Evolutionary conservation across 176 grass and related monocot species (phyloP).

Genomic region (Carex scoparia): DNA sequence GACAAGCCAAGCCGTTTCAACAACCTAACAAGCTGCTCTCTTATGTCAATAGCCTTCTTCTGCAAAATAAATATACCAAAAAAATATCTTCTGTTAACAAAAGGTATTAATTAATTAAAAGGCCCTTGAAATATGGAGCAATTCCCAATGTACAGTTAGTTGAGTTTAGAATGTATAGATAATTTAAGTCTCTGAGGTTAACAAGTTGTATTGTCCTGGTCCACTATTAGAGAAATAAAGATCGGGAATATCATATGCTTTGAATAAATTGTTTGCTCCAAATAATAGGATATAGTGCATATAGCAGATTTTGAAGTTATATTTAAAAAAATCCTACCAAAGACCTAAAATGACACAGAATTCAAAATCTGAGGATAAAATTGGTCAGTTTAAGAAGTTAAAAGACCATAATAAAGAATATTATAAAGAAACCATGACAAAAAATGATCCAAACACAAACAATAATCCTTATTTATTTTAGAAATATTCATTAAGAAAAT

Average conservation of each 20-base stretch:
- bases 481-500: slow-evolving; percentile 14
- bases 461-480: not conserved
- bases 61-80: slow-evolving; percentile 34
- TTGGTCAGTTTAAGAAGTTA: not conserved
- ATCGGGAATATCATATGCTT: not conserved
- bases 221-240: not conserved
- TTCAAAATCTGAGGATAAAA: not conserved
- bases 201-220: not conserved
- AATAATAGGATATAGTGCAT: not conserved
- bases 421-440: not conserved
- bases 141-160: not conserved
- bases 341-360: not conserved
- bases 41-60: slow-evolving; percentile 95
- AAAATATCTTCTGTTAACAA: not conserved
- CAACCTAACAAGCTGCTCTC: slow-evolving; percentile 69
- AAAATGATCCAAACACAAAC: not conserved
- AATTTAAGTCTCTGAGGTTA: not conserved
- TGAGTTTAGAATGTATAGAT: not conserved
- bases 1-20: slow-evolving; percentile 64
- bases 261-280: not conserved
- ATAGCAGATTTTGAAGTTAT: not conserved
- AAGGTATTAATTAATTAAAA: not conserved
- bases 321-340: not conserved
- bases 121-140: not conserved
- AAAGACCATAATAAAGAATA: not conserved